These are phyloP conservation scores for Annulohypoxylon maeteangense DNA, from an alignment of 495 filamentous ascomycete species.

Conservation along the genomic window DNA sequence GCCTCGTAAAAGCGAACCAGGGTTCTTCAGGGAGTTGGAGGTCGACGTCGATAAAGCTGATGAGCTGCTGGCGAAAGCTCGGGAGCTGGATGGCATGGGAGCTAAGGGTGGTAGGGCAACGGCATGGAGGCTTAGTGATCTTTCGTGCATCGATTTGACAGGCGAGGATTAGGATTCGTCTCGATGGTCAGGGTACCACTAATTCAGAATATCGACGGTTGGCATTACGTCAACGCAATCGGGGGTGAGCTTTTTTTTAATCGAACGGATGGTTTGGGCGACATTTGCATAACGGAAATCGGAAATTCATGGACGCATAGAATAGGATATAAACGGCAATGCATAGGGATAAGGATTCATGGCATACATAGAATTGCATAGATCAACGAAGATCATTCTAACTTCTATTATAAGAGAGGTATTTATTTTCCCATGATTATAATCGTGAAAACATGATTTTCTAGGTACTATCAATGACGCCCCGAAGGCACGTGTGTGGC, in stretches of 20 bases:
- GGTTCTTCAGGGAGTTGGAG: slow-evolving; percentile 51
- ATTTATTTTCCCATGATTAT: background rate
- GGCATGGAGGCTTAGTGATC: slow-evolving; percentile 52
- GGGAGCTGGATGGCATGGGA: background rate
- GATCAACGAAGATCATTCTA: background rate
- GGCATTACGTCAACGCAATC: background rate
- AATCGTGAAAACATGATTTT: background rate
- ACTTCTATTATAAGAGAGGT: background rate
- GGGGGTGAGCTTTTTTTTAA: background rate
- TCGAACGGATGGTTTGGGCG: background rate
- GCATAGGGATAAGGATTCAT: background rate
- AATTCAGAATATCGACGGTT: background rate
- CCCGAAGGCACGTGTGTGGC: too few species aligned
- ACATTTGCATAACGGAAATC: slow-evolving; percentile 8
- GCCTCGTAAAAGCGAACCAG: slow-evolving; percentile 45
- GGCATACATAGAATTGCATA: background rate
- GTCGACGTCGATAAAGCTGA: slow-evolving; percentile 46
- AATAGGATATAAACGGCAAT: slow-evolving; percentile 11
- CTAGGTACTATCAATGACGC: too few species aligned
- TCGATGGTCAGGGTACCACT: background rate
- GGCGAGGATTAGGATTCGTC: slow-evolving; percentile 43
- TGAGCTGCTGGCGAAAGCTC: slow-evolving; percentile 2
- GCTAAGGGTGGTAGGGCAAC: background rate
- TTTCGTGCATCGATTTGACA: slow-evolving; percentile 55
- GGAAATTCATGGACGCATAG: background rate